Evolutionary conservation across 805 yeast genomes (phyloP).

Genomic region (Hanseniaspora occidentalis): DNA sequence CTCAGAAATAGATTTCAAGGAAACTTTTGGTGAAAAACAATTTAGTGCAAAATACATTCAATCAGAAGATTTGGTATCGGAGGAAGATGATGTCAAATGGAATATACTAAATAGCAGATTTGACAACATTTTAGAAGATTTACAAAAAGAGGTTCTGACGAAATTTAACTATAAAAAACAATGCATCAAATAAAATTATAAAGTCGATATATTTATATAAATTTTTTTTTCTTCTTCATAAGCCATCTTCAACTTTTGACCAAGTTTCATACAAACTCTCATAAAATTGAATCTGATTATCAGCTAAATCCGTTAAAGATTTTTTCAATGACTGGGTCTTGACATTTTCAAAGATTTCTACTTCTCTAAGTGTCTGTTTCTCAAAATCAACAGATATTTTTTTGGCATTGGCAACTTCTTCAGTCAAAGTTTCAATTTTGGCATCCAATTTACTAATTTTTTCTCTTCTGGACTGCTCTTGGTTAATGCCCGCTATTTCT

Average conservation of each 20-base stretch:
- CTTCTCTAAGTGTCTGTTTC: slow-evolving; percentile 42
- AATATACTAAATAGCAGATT: slow-evolving; percentile 13
- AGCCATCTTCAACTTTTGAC: slow-evolving; percentile 40
- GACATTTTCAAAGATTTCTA: slow-evolving; percentile 61
- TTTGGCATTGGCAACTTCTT: slow-evolving; percentile 40
- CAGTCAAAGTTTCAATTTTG: slow-evolving; percentile 35
- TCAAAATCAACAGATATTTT: slow-evolving; percentile 41
- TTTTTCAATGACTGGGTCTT: slow-evolving; percentile 67
- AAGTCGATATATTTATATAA: neutral
- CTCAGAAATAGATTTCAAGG: slow-evolving; percentile 25
- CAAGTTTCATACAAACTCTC: slow-evolving; percentile 56
- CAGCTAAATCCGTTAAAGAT: slow-evolving; percentile 61
- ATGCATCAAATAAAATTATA: neutral
- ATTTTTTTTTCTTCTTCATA: slow-evolving; percentile 7
- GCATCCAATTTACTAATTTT: slow-evolving; percentile 29
- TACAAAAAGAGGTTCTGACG: slow-evolving; percentile 3
- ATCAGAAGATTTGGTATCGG: neutral
- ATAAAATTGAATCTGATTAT: slow-evolving; percentile 64
- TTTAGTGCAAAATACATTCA: neutral
- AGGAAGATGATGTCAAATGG: slow-evolving; percentile 14
- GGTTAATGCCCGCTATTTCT: slow-evolving; percentile 51
- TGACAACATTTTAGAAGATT: slow-evolving; percentile 8
- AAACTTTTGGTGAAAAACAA: neutral
- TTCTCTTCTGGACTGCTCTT: slow-evolving; percentile 41
- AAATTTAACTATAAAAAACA: neutral